Conservation (phyloP, 148 eudicot genomes). For the Simmondsia chinensis region DNA sequence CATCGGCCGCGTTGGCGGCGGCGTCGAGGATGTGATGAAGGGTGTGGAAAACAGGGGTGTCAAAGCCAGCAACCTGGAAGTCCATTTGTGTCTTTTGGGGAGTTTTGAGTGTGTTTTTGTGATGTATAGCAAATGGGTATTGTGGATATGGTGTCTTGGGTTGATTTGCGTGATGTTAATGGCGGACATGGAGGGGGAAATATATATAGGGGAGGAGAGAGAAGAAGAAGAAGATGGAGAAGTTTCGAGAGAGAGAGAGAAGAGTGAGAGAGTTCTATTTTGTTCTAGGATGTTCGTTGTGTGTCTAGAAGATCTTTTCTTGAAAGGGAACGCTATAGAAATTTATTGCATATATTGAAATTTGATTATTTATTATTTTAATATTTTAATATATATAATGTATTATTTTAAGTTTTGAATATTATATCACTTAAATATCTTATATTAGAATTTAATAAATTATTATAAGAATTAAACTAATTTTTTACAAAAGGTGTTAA, state of each 20-base stretch:
- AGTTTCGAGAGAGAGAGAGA: conserved; percentile 12
- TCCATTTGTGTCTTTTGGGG: conserved; percentile 35
- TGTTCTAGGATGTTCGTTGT: conserved; percentile 16
- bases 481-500: too few relatives aligned
- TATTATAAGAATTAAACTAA: too few relatives aligned
- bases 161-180: background rate
- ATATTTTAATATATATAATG: too few relatives aligned
- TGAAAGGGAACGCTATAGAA: too few relatives aligned
- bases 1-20: conserved; percentile 5
- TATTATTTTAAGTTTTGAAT: too few relatives aligned
- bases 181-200: background rate
- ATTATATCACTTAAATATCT: too few relatives aligned
- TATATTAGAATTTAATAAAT: too few relatives aligned
- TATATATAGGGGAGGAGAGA: conserved; percentile 4
- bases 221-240: conserved; percentile 1
- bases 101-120: background rate
- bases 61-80: conserved; percentile 35
- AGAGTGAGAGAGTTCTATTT: too few relatives aligned
- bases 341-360: too few relatives aligned
- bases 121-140: background rate
- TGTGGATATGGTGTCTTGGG: background rate
- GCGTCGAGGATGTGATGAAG: conserved; percentile 41
- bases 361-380: too few relatives aligned
- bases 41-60: conserved; percentile 37
- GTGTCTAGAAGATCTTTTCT: too few relatives aligned